Base-by-base conservation (phyloP, 2,329 filamentous ascomycete genomes). In the Botrytis galanthina region DNA sequence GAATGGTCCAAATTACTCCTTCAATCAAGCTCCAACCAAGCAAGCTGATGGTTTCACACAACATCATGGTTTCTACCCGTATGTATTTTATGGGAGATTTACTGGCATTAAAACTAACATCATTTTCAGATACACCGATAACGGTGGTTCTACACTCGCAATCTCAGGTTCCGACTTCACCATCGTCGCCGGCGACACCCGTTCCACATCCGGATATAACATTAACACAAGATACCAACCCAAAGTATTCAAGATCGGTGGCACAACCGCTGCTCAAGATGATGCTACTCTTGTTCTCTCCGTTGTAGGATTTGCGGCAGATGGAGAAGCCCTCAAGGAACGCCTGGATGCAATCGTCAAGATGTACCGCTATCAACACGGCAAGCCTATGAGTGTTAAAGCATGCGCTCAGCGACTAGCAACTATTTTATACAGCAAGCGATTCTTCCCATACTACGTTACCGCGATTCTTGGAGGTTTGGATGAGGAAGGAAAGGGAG, bases 381-480 rank as follows among this genome's bases (percentile, higher is more conserved):
- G 94, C 84, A 99, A 98, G 87, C 90, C 93, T 77, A 99, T 99
- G 92, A 92, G 90, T 76, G 92, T 98, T 81, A 92, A 93, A 80
- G 96, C 96, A 67, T 98, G 95, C 84, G 97, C 96, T 73, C 95
- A 98, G 85, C 91, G 95, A 73, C 88, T 99, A 75, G 95, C 93
- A 59, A 98, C 97, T 64, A 97, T 99, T 78, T 90, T 99, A 73
- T 99, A 99, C 87, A 88, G 91, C 83, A 98, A 98, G 87, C 93
- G 96, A 67, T 99, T 99, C 87, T 99, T 99, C 87, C 96, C 96
- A 35, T 99, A 97, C 89, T 99, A 99, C 84, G 93, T 97, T 74
- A 91, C 95, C 80, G 95, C 95, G 46, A 98, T 99, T 82, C 87
- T 99, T 64, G 96, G 93, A 64, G 96, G 96, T 32, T 85, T 99